A percentile compares a stretch with the other conserved stretches of the same genome.
Conservation (phyloP, 495 filamentous ascomycete genomes). For the Xeromyces bisporus region DNA sequence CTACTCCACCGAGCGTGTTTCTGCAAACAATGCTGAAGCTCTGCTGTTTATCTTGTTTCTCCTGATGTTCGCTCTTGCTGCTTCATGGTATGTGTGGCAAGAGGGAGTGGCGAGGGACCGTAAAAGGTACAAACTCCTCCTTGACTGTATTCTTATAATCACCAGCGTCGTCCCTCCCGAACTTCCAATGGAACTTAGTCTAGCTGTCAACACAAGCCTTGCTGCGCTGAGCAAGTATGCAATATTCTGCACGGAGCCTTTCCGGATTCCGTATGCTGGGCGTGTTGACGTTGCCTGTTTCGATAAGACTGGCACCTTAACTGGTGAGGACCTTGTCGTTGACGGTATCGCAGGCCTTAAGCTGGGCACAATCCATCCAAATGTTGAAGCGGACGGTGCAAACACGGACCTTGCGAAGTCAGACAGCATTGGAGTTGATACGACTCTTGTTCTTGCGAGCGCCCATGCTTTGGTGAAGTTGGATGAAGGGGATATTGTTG, state of each 20-base stretch:
- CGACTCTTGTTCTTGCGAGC: constrained; percentile 84
- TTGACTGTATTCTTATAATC: constrained; percentile 94
- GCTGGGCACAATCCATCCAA: constrained; percentile 46
- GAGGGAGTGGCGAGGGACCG: constrained; percentile 86
- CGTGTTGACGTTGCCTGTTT: constrained; percentile 96
- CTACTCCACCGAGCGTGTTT: constrained; percentile 96
- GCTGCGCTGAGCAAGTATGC: constrained; percentile 85
- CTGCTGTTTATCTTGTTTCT: constrained; percentile 94
- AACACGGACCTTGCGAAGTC: constrained; percentile 57
- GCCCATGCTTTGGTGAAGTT: constrained; percentile 91
- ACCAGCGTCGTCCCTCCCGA: constrained; percentile 96
- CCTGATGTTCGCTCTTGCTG: constrained; percentile 86
- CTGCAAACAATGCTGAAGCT: constrained; percentile 89
- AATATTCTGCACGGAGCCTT: constrained; percentile 98
- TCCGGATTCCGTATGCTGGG: constrained; percentile 95
- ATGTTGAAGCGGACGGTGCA: constrained; percentile 60
- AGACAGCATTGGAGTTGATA: constrained; percentile 50
- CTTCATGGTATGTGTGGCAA: constrained; percentile 99
- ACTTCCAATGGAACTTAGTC: constrained; percentile 91
- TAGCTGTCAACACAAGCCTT: constrained; percentile 97
- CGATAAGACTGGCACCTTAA: constrained; percentile 95
- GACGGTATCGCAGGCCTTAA: constrained; percentile 88
- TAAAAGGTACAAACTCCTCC: constrained; percentile 89
- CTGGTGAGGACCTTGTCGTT: constrained; percentile 91
- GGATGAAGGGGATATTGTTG: constrained; percentile 92